Percentiles rank a stretch among this genome's conserved stretches.
Evolutionary conservation across 208 protist species (phyloP).

Genomic region (Porcisia deanei): DNA sequence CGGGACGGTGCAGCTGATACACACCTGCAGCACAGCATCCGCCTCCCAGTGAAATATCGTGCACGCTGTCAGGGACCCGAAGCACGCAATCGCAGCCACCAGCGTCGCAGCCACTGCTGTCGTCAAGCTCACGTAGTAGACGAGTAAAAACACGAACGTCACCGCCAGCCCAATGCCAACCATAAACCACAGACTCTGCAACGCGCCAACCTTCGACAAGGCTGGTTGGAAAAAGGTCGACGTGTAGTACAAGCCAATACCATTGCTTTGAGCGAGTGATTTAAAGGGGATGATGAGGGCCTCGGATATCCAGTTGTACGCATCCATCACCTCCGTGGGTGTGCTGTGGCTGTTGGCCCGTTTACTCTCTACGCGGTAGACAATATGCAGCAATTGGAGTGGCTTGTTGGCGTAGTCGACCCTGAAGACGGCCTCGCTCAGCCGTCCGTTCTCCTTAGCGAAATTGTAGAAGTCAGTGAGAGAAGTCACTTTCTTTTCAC

Average conservation of each 20-base stretch:
- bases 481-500: background rate
- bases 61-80: slow-evolving; percentile 45
- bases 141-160: slow-evolving; percentile 37
- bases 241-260: slow-evolving; percentile 22
- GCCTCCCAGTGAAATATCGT: slow-evolving; percentile 36
- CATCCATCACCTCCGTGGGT: slow-evolving; percentile 1
- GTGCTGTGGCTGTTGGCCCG: slow-evolving; percentile 16
- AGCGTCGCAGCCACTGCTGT: slow-evolving; percentile 31
- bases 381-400: slow-evolving; percentile 15
- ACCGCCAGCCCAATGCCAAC: slow-evolving; percentile 47
- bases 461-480: slow-evolving; percentile 30
- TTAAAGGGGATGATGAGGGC: slow-evolving; percentile 1
- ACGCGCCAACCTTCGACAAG: slow-evolving; percentile 26
- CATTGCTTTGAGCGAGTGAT: background rate
- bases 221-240: slow-evolving; percentile 32
- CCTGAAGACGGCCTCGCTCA: slow-evolving; percentile 33
- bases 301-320: slow-evolving; percentile 25
- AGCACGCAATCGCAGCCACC: slow-evolving; percentile 40
- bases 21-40: slow-evolving; percentile 51
- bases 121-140: slow-evolving; percentile 45
- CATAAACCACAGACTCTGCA: slow-evolving; percentile 46
- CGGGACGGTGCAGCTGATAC: slow-evolving; percentile 47
- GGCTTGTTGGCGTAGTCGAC: slow-evolving; percentile 1
- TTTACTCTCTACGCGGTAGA: slow-evolving; percentile 22
- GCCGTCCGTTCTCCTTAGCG: slow-evolving; percentile 16